These are phyloP conservation scores for Starmerella kuoi DNA, from an alignment of 805 yeast species.

Conservation along the genomic window DNA sequence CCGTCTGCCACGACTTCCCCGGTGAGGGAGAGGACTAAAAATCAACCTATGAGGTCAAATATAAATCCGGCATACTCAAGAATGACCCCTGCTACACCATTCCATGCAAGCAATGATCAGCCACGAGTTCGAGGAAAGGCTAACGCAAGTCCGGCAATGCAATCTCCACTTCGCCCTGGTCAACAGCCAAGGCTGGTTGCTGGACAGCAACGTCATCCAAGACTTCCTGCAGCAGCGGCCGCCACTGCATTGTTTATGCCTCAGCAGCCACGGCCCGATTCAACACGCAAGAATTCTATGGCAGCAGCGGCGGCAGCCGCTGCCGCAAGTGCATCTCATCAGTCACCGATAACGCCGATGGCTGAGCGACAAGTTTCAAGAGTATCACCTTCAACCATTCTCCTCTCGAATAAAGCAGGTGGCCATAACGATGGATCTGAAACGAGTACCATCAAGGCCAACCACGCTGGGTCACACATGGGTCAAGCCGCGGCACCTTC, in stretches of 20 bases:
- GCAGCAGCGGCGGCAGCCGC: constrained; percentile 23
- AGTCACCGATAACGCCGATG: constrained; percentile 10
- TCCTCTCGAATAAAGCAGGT: constrained; percentile 10
- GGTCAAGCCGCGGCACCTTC: constrained; percentile 13
- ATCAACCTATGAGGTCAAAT: too few species aligned
- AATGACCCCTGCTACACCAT: too few species aligned
- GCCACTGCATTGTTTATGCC: constrained; percentile 18
- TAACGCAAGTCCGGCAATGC: constrained; percentile 18
- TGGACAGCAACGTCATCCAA: constrained; percentile 2
- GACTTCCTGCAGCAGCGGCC: constrained; percentile 19
- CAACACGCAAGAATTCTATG: constrained; percentile 11
- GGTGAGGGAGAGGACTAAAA: too few species aligned
- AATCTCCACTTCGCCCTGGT: constrained; percentile 13
- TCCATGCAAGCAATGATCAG: not conserved
- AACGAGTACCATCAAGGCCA: not conserved
- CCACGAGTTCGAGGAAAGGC: constrained; percentile 10
- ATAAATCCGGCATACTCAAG: too few species aligned
- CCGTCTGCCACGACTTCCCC: too few species aligned
- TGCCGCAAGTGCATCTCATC: constrained; percentile 13
- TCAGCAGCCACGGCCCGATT: constrained; percentile 5
- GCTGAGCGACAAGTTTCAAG: constrained; percentile 4
- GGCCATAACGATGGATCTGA: not conserved
- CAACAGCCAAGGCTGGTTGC: not conserved
- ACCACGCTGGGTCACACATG: not conserved
- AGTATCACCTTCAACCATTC: constrained; percentile 20